Base-by-base conservation (phyloP, 805 yeast genomes). In the Candida takata region DNA sequence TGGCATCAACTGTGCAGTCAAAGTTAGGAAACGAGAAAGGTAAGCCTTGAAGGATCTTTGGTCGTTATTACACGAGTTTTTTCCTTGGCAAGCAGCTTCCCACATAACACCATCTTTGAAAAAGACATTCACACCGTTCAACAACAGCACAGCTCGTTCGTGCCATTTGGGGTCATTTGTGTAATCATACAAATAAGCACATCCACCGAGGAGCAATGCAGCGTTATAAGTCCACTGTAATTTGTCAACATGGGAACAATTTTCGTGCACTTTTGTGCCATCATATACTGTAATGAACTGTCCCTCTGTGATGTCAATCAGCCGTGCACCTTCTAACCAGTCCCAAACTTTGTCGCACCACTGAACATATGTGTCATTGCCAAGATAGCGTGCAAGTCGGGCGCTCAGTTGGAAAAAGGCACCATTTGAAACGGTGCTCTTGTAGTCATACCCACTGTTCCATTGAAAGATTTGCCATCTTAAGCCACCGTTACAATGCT, bases 381-480 rank as follows among this genome's bases (percentile, higher is more conserved):
- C 72, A 2, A 94, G 82, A 59, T 77, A 88, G 48, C 95, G 69
- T 3, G 92, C 92, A 47, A 88, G 69, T 44, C 97, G 70, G 1
- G 96, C 92, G 13, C 84, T 94, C 27, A 88, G 56, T 48, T 85
- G 86, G 72, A 88, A 87, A 37, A 88, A 65, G 33, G 88, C 84
- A 19, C 95, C 97, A 58, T 85, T 88, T n/a, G 94, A 71, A 40
- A 88, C 85, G 25, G 95, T 66, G 58, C 90, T 90, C 60, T 90
- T 90, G 61, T 90, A 90, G 58, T 84, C 83, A 57, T 87, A 90
- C 43, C 97, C 98, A 6, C 85, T 70, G 57, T 90, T 90, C 95
- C 95, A 88, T 38, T 79, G 70, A 64, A 80, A 90, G 52, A 90
- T 90, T 65, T 90, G 97, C 97, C 97, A 90, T 60, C 97, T 70